phyloP scores from a whole-genome alignment of 495 filamentous ascomycete species.

The Jackrogersella minutella region DNA sequence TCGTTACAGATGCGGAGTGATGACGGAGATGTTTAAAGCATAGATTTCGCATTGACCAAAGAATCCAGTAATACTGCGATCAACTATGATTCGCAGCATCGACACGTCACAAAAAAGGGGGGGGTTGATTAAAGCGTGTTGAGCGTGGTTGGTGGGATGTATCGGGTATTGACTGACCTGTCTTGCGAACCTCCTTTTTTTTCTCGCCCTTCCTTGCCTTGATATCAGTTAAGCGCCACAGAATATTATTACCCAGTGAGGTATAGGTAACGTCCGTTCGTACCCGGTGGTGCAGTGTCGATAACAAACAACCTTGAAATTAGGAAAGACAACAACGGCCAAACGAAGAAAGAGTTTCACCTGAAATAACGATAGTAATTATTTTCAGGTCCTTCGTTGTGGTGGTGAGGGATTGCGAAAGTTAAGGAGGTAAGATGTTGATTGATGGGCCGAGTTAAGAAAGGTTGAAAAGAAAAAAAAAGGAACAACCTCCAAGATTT shows the following conservation, averaged over 20 bases:
- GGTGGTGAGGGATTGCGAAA: slow-evolving; percentile 3
- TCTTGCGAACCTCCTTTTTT: slow-evolving; percentile 38
- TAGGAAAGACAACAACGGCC: slow-evolving; percentile 1
- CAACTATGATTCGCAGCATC: slow-evolving; percentile 36
- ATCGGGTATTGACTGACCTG: slow-evolving; percentile 44
- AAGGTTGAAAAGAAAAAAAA: slow-evolving; percentile 11
- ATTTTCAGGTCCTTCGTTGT: slow-evolving; percentile 15
- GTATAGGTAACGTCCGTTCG: slow-evolving; percentile 4
- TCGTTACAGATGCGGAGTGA: slow-evolving; percentile 3
- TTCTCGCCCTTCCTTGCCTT: slow-evolving; percentile 9
- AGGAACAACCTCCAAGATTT: slow-evolving; percentile 20
- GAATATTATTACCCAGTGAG: slow-evolving; percentile 16
- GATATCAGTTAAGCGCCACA: slow-evolving; percentile 26
- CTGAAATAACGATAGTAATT: neutral
- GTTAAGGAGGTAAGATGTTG: slow-evolving; percentile 13
- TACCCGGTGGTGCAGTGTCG: slow-evolving; percentile 1
- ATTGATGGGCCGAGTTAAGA: slow-evolving; percentile 4
- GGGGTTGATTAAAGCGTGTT: slow-evolving; percentile 22
- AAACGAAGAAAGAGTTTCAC: slow-evolving; percentile 25
- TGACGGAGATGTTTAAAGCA: slow-evolving; percentile 19
- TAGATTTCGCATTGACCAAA: slow-evolving; percentile 33
- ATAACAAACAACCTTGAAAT: slow-evolving; percentile 18
- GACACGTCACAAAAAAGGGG: slow-evolving; percentile 46
- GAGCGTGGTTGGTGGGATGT: slow-evolving; percentile 35
- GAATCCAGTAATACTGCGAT: slow-evolving; percentile 22